Evolutionary conservation across 2,329 filamentous ascomycete genomes (phyloP).

Genomic region (Trematosphaeria pertusa): DNA sequence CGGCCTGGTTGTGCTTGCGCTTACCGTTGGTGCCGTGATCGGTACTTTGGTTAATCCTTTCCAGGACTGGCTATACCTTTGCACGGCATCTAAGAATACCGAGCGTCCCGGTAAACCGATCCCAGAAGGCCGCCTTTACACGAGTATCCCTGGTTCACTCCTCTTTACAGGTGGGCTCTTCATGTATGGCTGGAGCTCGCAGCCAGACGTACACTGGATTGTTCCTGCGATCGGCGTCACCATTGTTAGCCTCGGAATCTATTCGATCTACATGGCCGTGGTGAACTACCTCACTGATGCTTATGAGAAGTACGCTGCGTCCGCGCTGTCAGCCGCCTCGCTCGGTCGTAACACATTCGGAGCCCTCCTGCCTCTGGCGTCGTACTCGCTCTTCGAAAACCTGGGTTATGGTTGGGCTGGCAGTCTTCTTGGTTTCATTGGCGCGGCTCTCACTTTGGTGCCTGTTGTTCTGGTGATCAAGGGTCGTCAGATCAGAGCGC

Average conservation of each 20-base stretch:
- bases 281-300: conserved; percentile 58
- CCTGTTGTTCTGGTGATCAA: conserved; percentile 52
- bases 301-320: conserved; percentile 57
- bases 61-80: conserved; percentile 41
- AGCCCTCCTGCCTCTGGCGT: conserved; percentile 55
- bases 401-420: conserved; percentile 54
- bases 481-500: conserved; percentile 47
- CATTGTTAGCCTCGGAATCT: conserved; percentile 38
- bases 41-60: conserved; percentile 51
- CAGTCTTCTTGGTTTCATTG: conserved; percentile 53
- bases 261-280: conserved; percentile 54
- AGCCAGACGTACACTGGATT: conserved; percentile 43
- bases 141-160: conserved; percentile 51
- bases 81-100: conserved; percentile 39
- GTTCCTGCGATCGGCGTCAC: conserved; percentile 33
- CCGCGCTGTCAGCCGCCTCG: conserved; percentile 55
- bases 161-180: conserved; percentile 40
- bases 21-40: conserved; percentile 52
- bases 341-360: conserved; percentile 55
- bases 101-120: conserved; percentile 50
- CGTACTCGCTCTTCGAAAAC: conserved; percentile 48
- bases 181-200: conserved; percentile 39
- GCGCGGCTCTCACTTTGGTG: conserved; percentile 47
- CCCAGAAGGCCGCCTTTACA: conserved; percentile 53
- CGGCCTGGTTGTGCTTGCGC: conserved; percentile 50